Percentiles rank a stretch among this genome's conserved stretches.
Conservation (phyloP, 805 yeast genomes). For the Wickerhamiella azymoides region DNA sequence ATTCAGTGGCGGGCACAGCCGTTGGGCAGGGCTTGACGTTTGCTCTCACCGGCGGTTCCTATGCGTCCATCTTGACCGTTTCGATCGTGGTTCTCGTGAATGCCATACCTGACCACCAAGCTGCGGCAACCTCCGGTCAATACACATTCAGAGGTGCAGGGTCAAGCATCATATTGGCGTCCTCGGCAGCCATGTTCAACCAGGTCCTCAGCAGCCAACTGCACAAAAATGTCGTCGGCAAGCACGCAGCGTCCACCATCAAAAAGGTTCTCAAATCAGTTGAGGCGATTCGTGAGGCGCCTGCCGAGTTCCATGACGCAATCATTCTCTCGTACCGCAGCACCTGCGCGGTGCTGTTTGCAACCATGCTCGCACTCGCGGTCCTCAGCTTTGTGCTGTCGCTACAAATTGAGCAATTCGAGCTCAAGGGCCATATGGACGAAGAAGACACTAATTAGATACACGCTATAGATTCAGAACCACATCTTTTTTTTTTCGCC, state of each 20-base stretch:
- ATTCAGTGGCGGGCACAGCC: conserved; percentile 40
- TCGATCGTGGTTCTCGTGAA: conserved; percentile 64
- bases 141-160: conserved; percentile 81
- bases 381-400: background rate
- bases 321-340: conserved; percentile 33
- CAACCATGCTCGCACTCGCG: background rate
- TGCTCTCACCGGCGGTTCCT: conserved; percentile 48
- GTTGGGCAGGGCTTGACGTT: conserved; percentile 28
- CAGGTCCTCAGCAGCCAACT: conserved; percentile 28
- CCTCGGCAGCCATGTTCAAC: conserved; percentile 56
- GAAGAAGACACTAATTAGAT: background rate
- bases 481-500: too few species aligned
- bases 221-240: conserved; percentile 21
- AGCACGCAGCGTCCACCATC: conserved; percentile 33
- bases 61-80: conserved; percentile 54
- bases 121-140: conserved; percentile 81
- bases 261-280: conserved; percentile 37
- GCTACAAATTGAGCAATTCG: background rate
- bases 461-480: background rate
- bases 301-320: conserved; percentile 30
- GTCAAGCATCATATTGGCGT: conserved; percentile 63
- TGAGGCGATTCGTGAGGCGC: conserved; percentile 36
- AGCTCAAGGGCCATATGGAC: background rate
- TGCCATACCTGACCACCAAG: conserved; percentile 49
- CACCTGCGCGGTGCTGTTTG: conserved; percentile 38